Evolutionary conservation across 768 basidiomycete genomes (phyloP).

Genomic region (Pulveroboletus ravenelii): DNA sequence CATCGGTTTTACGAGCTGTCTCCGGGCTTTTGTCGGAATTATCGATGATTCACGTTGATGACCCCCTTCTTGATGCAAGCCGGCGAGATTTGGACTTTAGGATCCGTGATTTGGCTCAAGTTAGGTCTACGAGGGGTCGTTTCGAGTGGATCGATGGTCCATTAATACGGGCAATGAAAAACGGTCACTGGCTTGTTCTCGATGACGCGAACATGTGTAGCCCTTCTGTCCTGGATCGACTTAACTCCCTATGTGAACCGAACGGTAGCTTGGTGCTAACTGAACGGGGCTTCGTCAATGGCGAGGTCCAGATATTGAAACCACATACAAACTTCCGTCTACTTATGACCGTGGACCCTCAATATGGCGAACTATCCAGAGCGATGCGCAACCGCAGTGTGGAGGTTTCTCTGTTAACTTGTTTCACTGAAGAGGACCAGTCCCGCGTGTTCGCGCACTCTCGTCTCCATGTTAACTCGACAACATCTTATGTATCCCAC

Average conservation of each 20-base stretch:
- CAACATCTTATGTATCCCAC: constrained; percentile 10
- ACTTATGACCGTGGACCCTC: constrained; percentile 91
- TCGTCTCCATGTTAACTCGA: constrained; percentile 40
- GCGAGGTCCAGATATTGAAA: constrained; percentile 62
- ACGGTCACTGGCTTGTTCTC: constrained; percentile 85
- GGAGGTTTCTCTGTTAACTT: constrained; percentile 59
- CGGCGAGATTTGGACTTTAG: constrained; percentile 15
- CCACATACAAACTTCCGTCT: constrained; percentile 90
- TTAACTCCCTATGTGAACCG: constrained; percentile 93
- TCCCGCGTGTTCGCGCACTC: constrained; percentile 41
- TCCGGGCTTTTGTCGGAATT: constrained; percentile 29
- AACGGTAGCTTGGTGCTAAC: constrained; percentile 79
- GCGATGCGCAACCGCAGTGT: constrained; percentile 98
- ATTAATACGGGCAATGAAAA: constrained; percentile 77
- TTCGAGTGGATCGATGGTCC: constrained; percentile 98
- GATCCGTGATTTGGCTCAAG: constrained; percentile 20
- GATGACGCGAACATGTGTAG: constrained; percentile 94
- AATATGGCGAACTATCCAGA: constrained; percentile 88
- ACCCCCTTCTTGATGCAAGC: constrained; percentile 10
- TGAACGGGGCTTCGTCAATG: constrained; percentile 82
- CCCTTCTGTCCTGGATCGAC: constrained; percentile 90
- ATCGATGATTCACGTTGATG: constrained; percentile 8
- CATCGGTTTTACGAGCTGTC: constrained; percentile 23
- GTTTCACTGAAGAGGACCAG: constrained; percentile 42
- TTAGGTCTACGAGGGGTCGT: constrained; percentile 39